Base-by-base conservation (phyloP, 257 asterid genomes). In the Fraxinus excelsior region DNA sequence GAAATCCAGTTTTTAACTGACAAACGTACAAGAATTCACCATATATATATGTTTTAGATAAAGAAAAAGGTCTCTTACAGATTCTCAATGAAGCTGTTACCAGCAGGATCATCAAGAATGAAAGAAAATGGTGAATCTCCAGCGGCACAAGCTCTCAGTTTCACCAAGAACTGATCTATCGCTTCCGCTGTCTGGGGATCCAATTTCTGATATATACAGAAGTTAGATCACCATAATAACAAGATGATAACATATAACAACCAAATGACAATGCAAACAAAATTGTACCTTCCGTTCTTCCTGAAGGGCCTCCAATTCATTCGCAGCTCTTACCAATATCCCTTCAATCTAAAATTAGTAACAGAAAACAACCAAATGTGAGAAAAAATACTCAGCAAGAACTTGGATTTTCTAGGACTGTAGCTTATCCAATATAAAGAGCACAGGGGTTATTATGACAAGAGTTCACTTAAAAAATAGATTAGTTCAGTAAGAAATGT, bases 31-130 rank as follows among this genome's bases (percentile, higher is more conserved):
- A 1, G 28, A n/a, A 7, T 56, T 56, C 65, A 56, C 7, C 65
- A 7, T n/a, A 18, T n/a, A n/a, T n/a, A n/a, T n/a, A n/a, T 42
- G 13, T 21, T 51, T 16, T 44, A 40, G 13, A 56, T 56, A 84
- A 78, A 62, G 42, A 56, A 64, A 38, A n/a, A 78, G 60, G 81
- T 71, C 70, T 68, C 98, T 87, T 89, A 96, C 99, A 89, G 97
- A 78, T 96, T 96, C 87, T 96, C 99, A n/a, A 93, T 88, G 81
- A 91, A 96, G 87, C 99, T 94, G 89, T 96, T 96, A 78, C 99
- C 99, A 58, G 97, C 86, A 81, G 99, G 99, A 85, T 96, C 99
- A 75, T 93, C 98, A 76, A 96, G 91, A 80, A 80, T 86, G 81
- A 93, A 86, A 78, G 97, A 87, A 82, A 93, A 93, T 78, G 88